A percentile compares a stretch with the other conserved stretches of the same genome.
These are phyloP conservation scores for Bipolaris victoriae DNA, from an alignment of 2,329 filamentous ascomycete species.

Conservation along the genomic window DNA sequence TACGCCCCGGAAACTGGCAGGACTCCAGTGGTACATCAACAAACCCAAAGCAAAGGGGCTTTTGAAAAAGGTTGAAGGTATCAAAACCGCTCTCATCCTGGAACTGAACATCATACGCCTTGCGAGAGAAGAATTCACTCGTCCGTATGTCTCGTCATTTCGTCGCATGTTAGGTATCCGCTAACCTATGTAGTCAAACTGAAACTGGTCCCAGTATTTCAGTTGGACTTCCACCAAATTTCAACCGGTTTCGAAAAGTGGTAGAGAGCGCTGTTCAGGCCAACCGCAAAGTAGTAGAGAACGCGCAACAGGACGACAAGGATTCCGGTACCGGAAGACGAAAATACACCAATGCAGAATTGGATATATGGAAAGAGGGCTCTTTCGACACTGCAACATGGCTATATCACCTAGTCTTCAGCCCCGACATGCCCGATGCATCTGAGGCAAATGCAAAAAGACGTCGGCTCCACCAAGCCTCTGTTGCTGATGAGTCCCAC, in stretches of 20 bases:
- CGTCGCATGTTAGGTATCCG: not conserved
- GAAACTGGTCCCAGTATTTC: not conserved
- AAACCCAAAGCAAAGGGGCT: slow-evolving; percentile 21
- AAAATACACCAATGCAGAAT: slow-evolving; percentile 4
- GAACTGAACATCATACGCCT: slow-evolving; percentile 20
- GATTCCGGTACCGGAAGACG: slow-evolving; percentile 3
- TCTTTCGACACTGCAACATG: slow-evolving; percentile 29
- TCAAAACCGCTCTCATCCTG: slow-evolving; percentile 24
- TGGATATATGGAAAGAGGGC: slow-evolving; percentile 20
- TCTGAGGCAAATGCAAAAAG: not conserved
- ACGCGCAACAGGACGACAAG: slow-evolving; percentile 18
- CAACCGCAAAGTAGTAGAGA: slow-evolving; percentile 24
- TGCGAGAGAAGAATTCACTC: slow-evolving; percentile 17
- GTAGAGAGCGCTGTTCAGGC: slow-evolving; percentile 28
- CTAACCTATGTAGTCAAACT: not conserved
- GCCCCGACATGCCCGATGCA: not conserved
- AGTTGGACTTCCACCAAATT: not conserved
- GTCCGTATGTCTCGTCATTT: not conserved
- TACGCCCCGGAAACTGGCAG: slow-evolving; percentile 9
- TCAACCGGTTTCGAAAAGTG: slow-evolving; percentile 25
- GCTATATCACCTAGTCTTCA: slow-evolving; percentile 29
- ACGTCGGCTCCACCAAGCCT: slow-evolving; percentile 3
- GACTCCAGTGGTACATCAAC: slow-evolving; percentile 25
- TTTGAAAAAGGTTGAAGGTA: slow-evolving; percentile 29
- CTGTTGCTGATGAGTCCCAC: not conserved